Evolutionary conservation across 768 basidiomycete genomes (phyloP), one percentile per base, ranked within the genome.

Genomic region (Amanita polypyramis): DNA sequence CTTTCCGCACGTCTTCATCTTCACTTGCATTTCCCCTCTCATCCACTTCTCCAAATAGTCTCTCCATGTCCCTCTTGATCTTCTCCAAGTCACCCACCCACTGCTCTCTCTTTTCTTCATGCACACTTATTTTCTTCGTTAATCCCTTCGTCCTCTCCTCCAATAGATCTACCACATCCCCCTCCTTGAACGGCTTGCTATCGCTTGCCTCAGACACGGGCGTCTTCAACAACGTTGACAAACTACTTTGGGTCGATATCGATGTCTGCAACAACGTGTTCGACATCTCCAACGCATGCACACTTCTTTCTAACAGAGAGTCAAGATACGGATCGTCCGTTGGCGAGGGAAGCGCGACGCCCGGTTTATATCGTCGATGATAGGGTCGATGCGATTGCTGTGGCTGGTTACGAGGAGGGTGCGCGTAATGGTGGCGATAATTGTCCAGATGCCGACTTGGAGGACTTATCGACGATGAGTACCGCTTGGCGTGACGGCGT

Each of bases 201-300:
- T 27, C 35, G 19, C 21, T 30, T 14, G 35, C 20, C 9, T 25
- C 29, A 1, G 30, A 82, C 80, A 4, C 64, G 65, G 15, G 66
- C 60, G 5, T 62, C 63, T 48, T 76, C 77, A 82, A 62, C 34
- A 81, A 64, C 2, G 70, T 64, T 7, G 72, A 63, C 14, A 71
- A 57, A 39, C 63, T 76, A 10, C 79, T 70, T 52, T 84, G 81
- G 0, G 87, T 81, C 34, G 80, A 75, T 55, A 89, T 81, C 17
- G 84, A 83, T 10, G 78, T 80, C 58, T 86, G 81, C 8, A 92
- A 68, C 9, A 91, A 68, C 2, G 79, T 74, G 50, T 91, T 91
- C 4, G 88, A 91, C 72, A 89, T 80, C 60, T 91, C 89, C 7
- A 92, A 70, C 1, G 88, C 88, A 63, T 88, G 80, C 11, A 91